Evolutionary conservation across 768 basidiomycete genomes (phyloP).

Genomic region (Pleurotus eryngii): DNA sequence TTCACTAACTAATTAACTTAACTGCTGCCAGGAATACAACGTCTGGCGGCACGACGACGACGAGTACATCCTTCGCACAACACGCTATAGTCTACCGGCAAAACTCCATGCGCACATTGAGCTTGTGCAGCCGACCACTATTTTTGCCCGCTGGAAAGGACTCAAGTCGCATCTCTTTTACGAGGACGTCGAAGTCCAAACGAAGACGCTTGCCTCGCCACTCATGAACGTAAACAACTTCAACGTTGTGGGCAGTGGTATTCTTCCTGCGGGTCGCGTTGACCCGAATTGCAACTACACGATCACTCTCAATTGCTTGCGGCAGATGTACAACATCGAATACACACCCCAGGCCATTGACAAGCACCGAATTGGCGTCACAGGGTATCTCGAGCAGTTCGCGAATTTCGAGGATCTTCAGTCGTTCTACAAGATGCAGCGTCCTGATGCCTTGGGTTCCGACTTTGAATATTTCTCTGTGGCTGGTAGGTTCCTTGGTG

Average conservation of each 20-base stretch:
- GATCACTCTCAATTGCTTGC: conserved; percentile 51
- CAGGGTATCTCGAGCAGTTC: conserved; percentile 51
- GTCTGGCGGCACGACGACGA: conserved; percentile 56
- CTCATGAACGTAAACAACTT: conserved; percentile 4
- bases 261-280: conserved; percentile 30
- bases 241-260: conserved; percentile 8
- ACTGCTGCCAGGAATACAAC: conserved; percentile 49
- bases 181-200: conserved; percentile 14
- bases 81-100: conserved; percentile 62
- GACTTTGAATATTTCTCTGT: conserved; percentile 53
- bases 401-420: conserved; percentile 53
- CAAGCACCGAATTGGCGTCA: conserved; percentile 52
- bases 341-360: conserved; percentile 39
- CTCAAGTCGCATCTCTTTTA: conserved; percentile 39
- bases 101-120: conserved; percentile 59
- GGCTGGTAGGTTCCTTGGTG: conserved; percentile 37
- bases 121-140: conserved; percentile 69
- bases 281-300: conserved; percentile 46
- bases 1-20: not conserved
- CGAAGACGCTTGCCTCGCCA: conserved; percentile 6
- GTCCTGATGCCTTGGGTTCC: conserved; percentile 45
- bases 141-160: conserved; percentile 49
- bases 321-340: conserved; percentile 52
- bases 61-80: conserved; percentile 61
- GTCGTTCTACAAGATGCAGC: conserved; percentile 45